Percentiles rank a stretch among this genome's conserved stretches.
Evolutionary conservation across 2,329 filamentous ascomycete species (phyloP).

Genomic region (Elsinoe australis): DNA sequence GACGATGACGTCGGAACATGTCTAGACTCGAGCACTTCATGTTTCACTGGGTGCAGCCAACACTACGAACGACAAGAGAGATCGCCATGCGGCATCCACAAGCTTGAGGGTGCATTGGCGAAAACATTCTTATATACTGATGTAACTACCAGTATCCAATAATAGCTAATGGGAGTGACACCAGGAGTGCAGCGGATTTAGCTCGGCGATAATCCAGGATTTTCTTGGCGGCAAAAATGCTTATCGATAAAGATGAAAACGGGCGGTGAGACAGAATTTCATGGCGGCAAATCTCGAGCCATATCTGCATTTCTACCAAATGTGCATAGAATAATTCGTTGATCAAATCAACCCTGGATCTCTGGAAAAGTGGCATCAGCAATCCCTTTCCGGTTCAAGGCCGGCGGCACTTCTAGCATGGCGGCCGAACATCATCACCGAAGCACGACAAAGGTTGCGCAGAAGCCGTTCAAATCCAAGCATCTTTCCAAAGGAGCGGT

Average conservation of each 20-base stretch:
- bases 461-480: constrained; percentile 89
- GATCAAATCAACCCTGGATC: neutral
- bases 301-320: neutral
- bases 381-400: constrained; percentile 76
- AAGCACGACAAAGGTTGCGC: constrained; percentile 77
- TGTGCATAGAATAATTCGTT: neutral
- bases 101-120: no score
- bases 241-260: neutral
- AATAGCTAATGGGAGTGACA: no score
- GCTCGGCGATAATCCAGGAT: neutral
- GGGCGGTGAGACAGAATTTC: constrained; percentile 4
- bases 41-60: no score
- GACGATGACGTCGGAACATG: constrained; percentile 14
- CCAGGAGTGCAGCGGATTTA: no score
- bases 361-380: constrained; percentile 21
- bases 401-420: constrained; percentile 58
- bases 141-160: no score
- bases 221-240: constrained; percentile 12
- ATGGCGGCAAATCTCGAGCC: constrained; percentile 3
- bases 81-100: no score
- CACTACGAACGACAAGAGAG: no score
- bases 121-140: no score
- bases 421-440: constrained; percentile 78
- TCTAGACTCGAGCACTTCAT: no score
- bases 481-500: constrained; percentile 83